Percentiles rank a stretch among this genome's conserved stretches.
Conservation (phyloP, 805 yeast genomes). For the Schwanniomyces sp. region DNA sequence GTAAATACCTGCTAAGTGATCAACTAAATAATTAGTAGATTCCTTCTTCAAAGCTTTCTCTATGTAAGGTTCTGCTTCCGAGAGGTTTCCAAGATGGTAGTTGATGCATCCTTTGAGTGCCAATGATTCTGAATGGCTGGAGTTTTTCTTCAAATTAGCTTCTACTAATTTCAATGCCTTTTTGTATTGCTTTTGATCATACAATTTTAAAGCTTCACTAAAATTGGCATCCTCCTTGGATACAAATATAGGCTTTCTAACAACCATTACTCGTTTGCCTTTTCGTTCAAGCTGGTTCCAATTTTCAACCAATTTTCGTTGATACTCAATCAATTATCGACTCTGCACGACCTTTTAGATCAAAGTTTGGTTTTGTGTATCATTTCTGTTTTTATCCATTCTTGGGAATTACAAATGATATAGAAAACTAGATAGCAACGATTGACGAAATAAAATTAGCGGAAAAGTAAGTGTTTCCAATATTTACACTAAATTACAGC, state of each 20-base stretch:
- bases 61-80: constrained; percentile 65
- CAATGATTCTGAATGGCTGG: constrained; percentile 74
- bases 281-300: background rate
- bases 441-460: too few species aligned
- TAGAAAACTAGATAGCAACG: background rate
- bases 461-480: too few species aligned
- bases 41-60: constrained; percentile 60
- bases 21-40: constrained; percentile 63
- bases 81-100: constrained; percentile 54
- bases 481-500: too few species aligned
- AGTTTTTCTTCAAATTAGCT: constrained; percentile 68
- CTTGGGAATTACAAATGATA: background rate
- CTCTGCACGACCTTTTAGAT: background rate
- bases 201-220: constrained; percentile 77
- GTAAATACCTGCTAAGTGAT: constrained; percentile 85
- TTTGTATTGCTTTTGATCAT: constrained; percentile 84
- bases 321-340: background rate
- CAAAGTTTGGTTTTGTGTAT: background rate
- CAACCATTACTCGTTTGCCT: constrained; percentile 12
- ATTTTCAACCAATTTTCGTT: background rate
- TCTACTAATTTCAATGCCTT: constrained; percentile 80
- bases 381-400: background rate
- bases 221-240: constrained; percentile 74
- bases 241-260: constrained; percentile 32
- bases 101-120: constrained; percentile 81